Evolutionary conservation across 129 eudicot genomes (phyloP).

Genomic region (Silybum marianum): DNA sequence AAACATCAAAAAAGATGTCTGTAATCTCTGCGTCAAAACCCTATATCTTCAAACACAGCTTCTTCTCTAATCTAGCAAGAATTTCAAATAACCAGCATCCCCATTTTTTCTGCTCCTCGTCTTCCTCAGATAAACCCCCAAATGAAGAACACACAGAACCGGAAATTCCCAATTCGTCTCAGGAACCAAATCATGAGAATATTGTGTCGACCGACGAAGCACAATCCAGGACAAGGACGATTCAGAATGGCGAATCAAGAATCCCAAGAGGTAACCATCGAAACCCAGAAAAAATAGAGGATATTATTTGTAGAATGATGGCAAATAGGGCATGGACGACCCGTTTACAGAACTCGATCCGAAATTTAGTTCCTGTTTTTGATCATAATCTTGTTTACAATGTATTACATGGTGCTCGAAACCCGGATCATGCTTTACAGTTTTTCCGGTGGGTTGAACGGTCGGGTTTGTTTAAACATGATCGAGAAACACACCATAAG

Average conservation of each 20-base stretch:
- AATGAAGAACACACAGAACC: slow-evolving; percentile 29
- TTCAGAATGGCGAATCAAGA: slow-evolving; percentile 24
- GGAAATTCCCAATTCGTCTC: slow-evolving; percentile 17
- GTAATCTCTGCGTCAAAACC: slow-evolving; percentile 43
- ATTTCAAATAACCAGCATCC: slow-evolving; percentile 36
- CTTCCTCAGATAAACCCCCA: slow-evolving; percentile 33
- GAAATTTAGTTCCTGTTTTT: slow-evolving; percentile 65
- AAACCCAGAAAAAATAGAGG: slow-evolving; percentile 67
- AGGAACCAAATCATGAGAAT: slow-evolving; percentile 19
- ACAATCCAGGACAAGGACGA: slow-evolving; percentile 9
- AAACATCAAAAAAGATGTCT: slow-evolving; percentile 40
- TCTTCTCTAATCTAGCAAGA: slow-evolving; percentile 43
- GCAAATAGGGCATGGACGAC: slow-evolving; percentile 91
- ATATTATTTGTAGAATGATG: slow-evolving; percentile 79
- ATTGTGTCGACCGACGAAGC: neutral
- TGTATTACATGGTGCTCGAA: slow-evolving; percentile 65
- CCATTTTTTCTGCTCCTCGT: slow-evolving; percentile 43
- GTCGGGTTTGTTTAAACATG: slow-evolving; percentile 64
- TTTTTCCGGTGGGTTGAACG: slow-evolving; percentile 94
- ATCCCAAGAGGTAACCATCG: slow-evolving; percentile 53
- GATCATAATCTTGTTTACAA: slow-evolving; percentile 74
- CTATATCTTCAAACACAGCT: slow-evolving; percentile 33
- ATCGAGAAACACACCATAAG: slow-evolving; percentile 60
- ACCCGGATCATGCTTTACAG: slow-evolving; percentile 84
- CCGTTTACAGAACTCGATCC: slow-evolving; percentile 83